Evolutionary conservation across 2,329 filamentous ascomycete species (phyloP), one percentile per base, ranked within the genome.

Genomic region (Apiospora kogelbergensis): DNA sequence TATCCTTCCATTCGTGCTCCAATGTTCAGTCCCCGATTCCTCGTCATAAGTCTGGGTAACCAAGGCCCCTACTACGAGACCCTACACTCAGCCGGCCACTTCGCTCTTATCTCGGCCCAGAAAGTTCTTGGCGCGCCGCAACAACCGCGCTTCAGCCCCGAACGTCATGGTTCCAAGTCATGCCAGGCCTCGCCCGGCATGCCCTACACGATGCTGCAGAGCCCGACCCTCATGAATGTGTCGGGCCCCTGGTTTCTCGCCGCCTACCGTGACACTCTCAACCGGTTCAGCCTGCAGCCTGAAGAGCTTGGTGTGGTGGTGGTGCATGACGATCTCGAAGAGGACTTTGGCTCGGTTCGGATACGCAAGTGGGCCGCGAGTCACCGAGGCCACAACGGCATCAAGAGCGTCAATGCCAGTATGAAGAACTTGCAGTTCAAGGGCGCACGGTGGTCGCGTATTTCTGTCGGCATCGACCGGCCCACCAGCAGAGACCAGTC

Each of bases 31-130:
- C 78, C 82, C 63, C 87, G 86, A 46, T 89, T 97, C 74, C 88
- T 98, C 68, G 85, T 98, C 75, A 88, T 94, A 82, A 96, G 93
- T 71, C 87, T 99, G 71, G 96, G 96, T 73, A 98, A 98, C 75
- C 94, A 93, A 7, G 84, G 87, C 7, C 83, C 89, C 2, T 95
- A 95, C 80, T 87, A 88, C 72, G 86, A 91, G 72, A 97, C 93
- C 24, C 89, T 95, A 9, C 96, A 98, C 81, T 95, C 91, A 30
- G 94, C 94, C 17, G 96, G 95, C 13, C 95, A 98, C 82, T 88
- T 90, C 68, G 88, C 94, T 63, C 88, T 97, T 72, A 83, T 87
- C 67, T 83, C 86, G 2, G 81, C 95, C 10, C 84, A 85, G 24
- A 83, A 81, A 20, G 78, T 81, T 33, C 81, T 91, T 26, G 74